Percentiles rank a stretch among this genome's conserved stretches.
Evolutionary conservation across 495 filamentous ascomycete species (phyloP).

Genomic region (Podospora pseudocomata): DNA sequence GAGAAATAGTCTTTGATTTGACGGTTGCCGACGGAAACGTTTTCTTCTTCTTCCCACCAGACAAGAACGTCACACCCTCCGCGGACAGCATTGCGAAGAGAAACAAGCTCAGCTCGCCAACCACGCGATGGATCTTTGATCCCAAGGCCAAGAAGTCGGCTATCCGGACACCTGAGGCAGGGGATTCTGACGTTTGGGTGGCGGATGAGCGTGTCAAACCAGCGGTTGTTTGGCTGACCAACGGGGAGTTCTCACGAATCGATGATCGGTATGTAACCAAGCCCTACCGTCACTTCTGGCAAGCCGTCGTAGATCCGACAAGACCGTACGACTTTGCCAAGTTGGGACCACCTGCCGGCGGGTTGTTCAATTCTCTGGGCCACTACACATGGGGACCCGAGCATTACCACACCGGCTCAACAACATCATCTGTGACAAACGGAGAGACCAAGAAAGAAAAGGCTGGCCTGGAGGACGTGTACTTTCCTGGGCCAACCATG

Average conservation of each 20-base stretch:
- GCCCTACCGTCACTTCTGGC: slow-evolving; percentile 54
- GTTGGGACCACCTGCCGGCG: slow-evolving; percentile 47
- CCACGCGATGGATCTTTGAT: slow-evolving; percentile 54
- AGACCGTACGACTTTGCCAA: slow-evolving; percentile 48
- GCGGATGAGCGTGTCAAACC: slow-evolving; percentile 37
- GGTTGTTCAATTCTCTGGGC: slow-evolving; percentile 46
- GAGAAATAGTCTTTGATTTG: slow-evolving; percentile 50
- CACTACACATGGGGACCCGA: slow-evolving; percentile 42
- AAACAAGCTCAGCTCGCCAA: slow-evolving; percentile 45
- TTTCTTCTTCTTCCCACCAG: slow-evolving; percentile 56
- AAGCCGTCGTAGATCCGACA: slow-evolving; percentile 44
- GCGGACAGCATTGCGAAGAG: slow-evolving; percentile 27
- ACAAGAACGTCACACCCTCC: slow-evolving; percentile 26
- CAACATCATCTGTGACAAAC: not conserved
- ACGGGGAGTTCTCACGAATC: slow-evolving; percentile 58
- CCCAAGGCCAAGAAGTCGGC: slow-evolving; percentile 35
- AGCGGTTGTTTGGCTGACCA: slow-evolving; percentile 38
- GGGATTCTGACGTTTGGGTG: slow-evolving; percentile 18
- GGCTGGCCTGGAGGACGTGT: slow-evolving; percentile 36
- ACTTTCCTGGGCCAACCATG: slow-evolving; percentile 47
- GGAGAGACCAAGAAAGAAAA: slow-evolving; percentile 13
- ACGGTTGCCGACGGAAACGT: slow-evolving; percentile 55
- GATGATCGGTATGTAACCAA: slow-evolving; percentile 54
- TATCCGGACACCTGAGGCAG: slow-evolving; percentile 11
- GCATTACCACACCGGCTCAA: slow-evolving; percentile 17